Evolutionary conservation across 2,329 filamentous ascomycete species (phyloP), one percentile per base, ranked within the genome.

Genomic region (Grosmannia clavigera): DNA sequence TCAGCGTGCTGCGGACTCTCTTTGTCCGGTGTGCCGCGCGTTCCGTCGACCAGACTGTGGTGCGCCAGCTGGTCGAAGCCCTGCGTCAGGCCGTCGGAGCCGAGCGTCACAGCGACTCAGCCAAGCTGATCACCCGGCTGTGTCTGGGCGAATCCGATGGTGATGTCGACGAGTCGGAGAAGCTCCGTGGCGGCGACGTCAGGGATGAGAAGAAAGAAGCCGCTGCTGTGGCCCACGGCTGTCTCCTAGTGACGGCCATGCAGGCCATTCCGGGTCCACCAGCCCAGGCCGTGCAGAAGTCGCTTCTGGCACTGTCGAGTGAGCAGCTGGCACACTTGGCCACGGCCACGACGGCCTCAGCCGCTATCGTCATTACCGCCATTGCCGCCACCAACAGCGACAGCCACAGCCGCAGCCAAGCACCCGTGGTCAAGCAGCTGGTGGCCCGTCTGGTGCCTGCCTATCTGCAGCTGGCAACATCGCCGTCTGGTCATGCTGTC

Each of bases 1-100:
- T 88, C 62, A 85, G 87, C 60, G 86, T 96, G 12, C 81, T 96
- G 66, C 88, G 86, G 69, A 85, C 86, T 0, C 75, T 97, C 3
- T 86, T 97, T 63, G 90, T 96, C 71, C 82, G 92, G 63, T 95
- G 90, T 69, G 75, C 83, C 5, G 83, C 85, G 11, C 85, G 92
- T 60, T 64, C 70, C 12, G 74, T 79, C 58, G 74, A 59, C 12
- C 31, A 75, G 22, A 76, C 76, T 48, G 73, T 61, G 11, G 69
- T 81, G 11, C 71, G 81, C n/a, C 76, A 75, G 33, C 78, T 75
- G 38, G 73, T 83, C 3, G 82, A 78, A 66, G 70, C 75, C 2
- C 70, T 81, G 43, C 71, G 73, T 52, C 70, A 72, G 16, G 71
- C 72, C 3, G 60, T 61, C 12, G 61, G 59, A 25, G 62, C 61